These are phyloP conservation scores for Russula emetica DNA, from an alignment of 768 basidiomycete species.

Conservation along the genomic window DNA sequence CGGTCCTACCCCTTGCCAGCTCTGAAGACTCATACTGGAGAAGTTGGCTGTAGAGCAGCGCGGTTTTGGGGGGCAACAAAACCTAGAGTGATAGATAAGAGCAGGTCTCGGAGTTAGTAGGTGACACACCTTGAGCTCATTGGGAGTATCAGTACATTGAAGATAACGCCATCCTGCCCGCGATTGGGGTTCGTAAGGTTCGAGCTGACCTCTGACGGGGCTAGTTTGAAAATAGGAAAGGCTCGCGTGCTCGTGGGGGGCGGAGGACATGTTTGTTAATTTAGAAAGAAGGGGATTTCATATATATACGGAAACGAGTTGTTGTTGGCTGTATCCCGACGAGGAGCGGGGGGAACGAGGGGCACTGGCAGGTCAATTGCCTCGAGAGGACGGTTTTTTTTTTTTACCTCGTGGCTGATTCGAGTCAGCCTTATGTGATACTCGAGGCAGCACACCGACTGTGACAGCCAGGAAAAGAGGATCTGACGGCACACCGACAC, in stretches of 20 bases:
- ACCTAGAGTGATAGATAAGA: conserved; percentile 43
- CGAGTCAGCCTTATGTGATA: conserved; percentile 10
- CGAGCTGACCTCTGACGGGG: conserved; percentile 71
- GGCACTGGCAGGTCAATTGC: background rate
- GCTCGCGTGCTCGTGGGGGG: conserved; percentile 8
- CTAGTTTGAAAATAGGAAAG: conserved; percentile 58
- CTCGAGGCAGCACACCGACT: conserved; percentile 1
- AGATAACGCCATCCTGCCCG: conserved; percentile 65
- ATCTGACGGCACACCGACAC: background rate
- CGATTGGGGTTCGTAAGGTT: conserved; percentile 51
- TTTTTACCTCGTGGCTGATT: conserved; percentile 18
- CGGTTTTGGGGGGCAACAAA: conserved; percentile 62
- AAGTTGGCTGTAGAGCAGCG: conserved; percentile 61
- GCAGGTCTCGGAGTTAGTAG: background rate
- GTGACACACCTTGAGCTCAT: conserved; percentile 59
- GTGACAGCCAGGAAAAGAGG: background rate
- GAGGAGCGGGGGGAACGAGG: background rate
- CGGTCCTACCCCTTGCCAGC: conserved; percentile 50
- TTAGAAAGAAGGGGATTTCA: background rate
- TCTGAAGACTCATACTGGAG: conserved; percentile 59
- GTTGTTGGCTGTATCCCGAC: background rate
- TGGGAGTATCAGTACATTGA: conserved; percentile 71
- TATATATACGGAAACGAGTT: conserved; percentile 3
- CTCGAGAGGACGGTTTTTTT: background rate
- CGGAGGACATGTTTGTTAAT: conserved; percentile 21